Conservation (phyloP, 1,284 basidiomycete species). For the Ustilago curta region DNA sequence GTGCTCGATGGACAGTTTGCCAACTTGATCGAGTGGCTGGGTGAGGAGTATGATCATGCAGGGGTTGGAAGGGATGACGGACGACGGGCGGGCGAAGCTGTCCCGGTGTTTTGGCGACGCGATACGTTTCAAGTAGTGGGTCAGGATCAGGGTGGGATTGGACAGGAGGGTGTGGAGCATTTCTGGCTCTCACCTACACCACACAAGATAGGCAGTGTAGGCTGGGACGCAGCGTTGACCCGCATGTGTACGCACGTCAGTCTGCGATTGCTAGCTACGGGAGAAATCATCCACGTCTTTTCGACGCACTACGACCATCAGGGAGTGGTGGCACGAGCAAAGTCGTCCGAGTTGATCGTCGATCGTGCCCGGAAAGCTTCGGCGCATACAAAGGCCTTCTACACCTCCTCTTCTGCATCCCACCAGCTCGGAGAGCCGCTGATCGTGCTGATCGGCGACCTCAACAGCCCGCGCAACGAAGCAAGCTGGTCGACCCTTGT, state of each 20-base stretch:
- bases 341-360: constrained; percentile 48
- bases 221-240: constrained; percentile 58
- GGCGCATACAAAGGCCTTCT: constrained; percentile 7
- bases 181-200: constrained; percentile 57
- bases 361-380: constrained; percentile 35
- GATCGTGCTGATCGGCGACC: constrained; percentile 52
- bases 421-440: constrained; percentile 31
- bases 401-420: background rate
- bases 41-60: constrained; percentile 45
- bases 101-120: constrained; percentile 50
- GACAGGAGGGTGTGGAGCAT: constrained; percentile 49
- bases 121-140: constrained; percentile 39
- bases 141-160: constrained; percentile 41
- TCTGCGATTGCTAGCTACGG: constrained; percentile 24
- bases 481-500: constrained; percentile 49
- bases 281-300: constrained; percentile 54
- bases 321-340: constrained; percentile 43
- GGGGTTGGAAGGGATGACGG: constrained; percentile 55
- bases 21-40: constrained; percentile 28
- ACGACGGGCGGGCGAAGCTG: constrained; percentile 43
- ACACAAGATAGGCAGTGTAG: constrained; percentile 36
- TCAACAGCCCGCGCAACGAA: constrained; percentile 56
- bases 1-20: constrained; percentile 47
- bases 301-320: constrained; percentile 60
- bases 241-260: constrained; percentile 61